Percentiles rank a stretch among this genome's conserved stretches.
These are phyloP conservation scores for Parastagonospora avenae DNA, from an alignment of 2,329 filamentous ascomycete genomes.

Conservation along the genomic window DNA sequence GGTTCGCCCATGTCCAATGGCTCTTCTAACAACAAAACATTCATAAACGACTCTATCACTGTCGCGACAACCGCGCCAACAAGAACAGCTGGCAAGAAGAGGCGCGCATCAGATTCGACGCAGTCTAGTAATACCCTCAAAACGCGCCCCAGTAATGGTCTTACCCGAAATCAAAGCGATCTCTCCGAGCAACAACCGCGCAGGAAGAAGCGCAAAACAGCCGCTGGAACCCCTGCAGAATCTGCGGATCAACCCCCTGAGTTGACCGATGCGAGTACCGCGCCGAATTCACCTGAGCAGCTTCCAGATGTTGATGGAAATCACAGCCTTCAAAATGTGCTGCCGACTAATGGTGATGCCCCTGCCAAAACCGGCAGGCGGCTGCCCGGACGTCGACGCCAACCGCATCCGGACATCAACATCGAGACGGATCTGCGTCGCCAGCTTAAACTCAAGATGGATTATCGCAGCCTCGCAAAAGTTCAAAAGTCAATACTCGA, in stretches of 20 bases:
- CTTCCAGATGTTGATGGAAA: conserved; percentile 39
- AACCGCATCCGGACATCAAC: conserved; percentile 52
- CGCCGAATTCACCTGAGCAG: conserved; percentile 43
- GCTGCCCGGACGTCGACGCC: conserved; percentile 52
- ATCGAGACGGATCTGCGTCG: conserved; percentile 58
- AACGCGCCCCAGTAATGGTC: conserved; percentile 39
- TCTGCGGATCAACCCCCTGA: conserved; percentile 40
- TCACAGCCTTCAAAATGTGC: conserved; percentile 40
- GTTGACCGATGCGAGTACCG: conserved; percentile 44
- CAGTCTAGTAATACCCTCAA: conserved; percentile 37
- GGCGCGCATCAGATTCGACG: conserved; percentile 40
- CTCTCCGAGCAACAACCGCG: conserved; percentile 42
- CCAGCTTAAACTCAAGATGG: conserved; percentile 69
- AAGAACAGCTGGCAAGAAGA: conserved; percentile 35
- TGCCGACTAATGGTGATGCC: conserved; percentile 43
- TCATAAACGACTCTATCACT: conserved; percentile 31
- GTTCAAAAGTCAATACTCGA: conserved; percentile 68
- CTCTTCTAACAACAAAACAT: conserved; percentile 35
- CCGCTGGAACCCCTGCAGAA: conserved; percentile 28
- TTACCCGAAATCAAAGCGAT: conserved; percentile 43
- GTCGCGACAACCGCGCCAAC: conserved; percentile 24
- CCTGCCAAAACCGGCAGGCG: conserved; percentile 44
- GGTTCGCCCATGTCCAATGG: conserved; percentile 41
- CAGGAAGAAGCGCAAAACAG: conserved; percentile 43
- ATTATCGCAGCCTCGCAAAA: conserved; percentile 66